phyloP scores from a whole-genome alignment of 257 asterid species.

The Euphrasia confusa region DNA sequence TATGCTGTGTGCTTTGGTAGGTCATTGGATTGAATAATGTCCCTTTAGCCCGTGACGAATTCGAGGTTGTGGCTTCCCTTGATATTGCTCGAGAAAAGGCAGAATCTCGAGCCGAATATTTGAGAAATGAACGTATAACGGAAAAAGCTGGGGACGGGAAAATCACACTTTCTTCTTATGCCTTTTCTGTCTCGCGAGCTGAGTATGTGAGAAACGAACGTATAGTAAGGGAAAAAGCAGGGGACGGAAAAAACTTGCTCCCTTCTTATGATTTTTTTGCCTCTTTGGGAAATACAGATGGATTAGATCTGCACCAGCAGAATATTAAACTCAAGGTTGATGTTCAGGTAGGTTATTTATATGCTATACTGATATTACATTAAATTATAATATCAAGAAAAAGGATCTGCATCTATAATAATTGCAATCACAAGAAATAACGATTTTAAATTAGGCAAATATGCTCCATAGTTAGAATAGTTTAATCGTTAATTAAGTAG shows the following conservation, averaged over 20 bases:
- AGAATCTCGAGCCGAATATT: slow-evolving; percentile 48
- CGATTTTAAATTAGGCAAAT: too few relatives aligned
- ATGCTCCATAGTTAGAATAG: too few relatives aligned
- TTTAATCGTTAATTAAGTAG: too few relatives aligned
- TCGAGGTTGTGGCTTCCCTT: slow-evolving; percentile 79
- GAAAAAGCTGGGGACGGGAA: slow-evolving; percentile 96
- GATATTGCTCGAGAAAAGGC: slow-evolving; percentile 90
- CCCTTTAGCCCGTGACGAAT: slow-evolving; percentile 94
- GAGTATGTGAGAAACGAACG: slow-evolving; percentile 68
- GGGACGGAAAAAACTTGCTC: slow-evolving; percentile 88
- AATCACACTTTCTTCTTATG: slow-evolving; percentile 84
- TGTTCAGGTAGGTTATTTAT: slow-evolving; percentile 61
- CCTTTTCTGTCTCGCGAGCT: slow-evolving; percentile 73
- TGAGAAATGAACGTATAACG: slow-evolving; percentile 74
- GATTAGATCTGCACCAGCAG: slow-evolving; percentile 86
- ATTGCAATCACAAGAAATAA: too few relatives aligned
- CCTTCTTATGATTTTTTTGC: slow-evolving; percentile 89
- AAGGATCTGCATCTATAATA: too few relatives aligned
- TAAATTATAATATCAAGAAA: too few relatives aligned
- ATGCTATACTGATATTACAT: too few relatives aligned
- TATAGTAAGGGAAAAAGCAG: slow-evolving; percentile 69
- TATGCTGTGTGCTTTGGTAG: slow-evolving; percentile 35
- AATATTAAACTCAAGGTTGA: slow-evolving; percentile 88
- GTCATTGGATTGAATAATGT: slow-evolving; percentile 84
- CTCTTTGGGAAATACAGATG: slow-evolving; percentile 63